Percentiles rank a stretch among this genome's conserved stretches.
Conservation (phyloP, 148 eudicot genomes). For the Persicaria maculosa region DNA sequence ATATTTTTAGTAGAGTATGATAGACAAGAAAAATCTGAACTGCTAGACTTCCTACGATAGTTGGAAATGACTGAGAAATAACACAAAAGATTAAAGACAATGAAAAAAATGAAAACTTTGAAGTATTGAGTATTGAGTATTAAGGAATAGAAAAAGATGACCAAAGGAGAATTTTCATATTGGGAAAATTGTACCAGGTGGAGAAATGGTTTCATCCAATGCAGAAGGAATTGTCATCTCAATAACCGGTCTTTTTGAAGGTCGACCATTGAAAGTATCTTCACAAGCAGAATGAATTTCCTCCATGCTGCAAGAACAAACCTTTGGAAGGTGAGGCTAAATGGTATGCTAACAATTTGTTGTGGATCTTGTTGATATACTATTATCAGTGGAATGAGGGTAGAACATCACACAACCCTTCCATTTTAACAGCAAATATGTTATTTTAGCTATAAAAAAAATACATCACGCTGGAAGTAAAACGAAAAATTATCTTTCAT, state of each 20-base stretch:
- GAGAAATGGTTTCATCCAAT: conserved; percentile 77
- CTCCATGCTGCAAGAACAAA: conserved; percentile 53
- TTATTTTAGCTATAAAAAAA: not conserved
- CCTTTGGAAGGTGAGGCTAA: not conserved
- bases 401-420: not conserved
- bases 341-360: not conserved
- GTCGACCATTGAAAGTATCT: conserved; percentile 62
- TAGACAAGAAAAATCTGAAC: not conserved
- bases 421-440: not conserved
- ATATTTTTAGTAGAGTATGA: not conserved
- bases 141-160: not conserved
- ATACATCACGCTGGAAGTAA: too few relatives aligned
- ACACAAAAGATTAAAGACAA: not conserved
- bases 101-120: not conserved
- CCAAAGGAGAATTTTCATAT: not conserved
- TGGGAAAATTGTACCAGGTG: conserved; percentile 42
- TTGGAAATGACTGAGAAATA: not conserved
- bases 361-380: not conserved
- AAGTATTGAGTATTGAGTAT: not conserved
- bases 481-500: too few relatives aligned
- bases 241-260: conserved; percentile 81
- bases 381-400: not conserved
- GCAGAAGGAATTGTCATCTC: conserved; percentile 96
- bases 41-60: not conserved
- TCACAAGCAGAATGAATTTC: conserved; percentile 75